phyloP scores from a whole-genome alignment of 257 asterid genomes.

The Jasminum sambac region DNA sequence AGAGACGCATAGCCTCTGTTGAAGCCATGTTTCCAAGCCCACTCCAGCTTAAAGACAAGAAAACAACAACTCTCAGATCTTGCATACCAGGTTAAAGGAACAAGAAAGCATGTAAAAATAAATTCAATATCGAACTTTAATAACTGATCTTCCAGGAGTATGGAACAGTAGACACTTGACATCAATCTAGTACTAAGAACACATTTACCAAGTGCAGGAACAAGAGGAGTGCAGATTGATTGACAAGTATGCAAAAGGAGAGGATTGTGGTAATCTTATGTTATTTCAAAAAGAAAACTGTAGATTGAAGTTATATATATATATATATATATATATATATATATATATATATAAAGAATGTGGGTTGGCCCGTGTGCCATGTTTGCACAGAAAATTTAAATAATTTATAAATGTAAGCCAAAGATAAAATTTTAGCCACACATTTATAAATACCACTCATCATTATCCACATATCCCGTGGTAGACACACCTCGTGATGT shows the following conservation, averaged over 20 bases:
- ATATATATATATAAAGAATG: too few species aligned
- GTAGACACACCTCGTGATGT: not conserved
- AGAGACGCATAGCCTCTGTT: slow-evolving; percentile 97
- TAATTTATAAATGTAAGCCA: not conserved
- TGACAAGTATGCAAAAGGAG: not conserved
- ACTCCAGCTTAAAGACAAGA: slow-evolving; percentile 67
- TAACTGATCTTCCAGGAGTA: not conserved
- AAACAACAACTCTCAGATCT: slow-evolving; percentile 21
- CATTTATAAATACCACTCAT: too few species aligned
- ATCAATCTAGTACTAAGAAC: not conserved
- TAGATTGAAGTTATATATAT: slow-evolving; percentile 1
- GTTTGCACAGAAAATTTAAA: not conserved
- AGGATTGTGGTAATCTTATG: not conserved
- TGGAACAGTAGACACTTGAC: not conserved
- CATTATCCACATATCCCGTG: too few species aligned
- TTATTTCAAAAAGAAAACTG: not conserved
- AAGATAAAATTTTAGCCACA: too few species aligned
- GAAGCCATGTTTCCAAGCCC: slow-evolving; percentile 88
- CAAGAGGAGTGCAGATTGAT: not conserved
- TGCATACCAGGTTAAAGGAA: not conserved
- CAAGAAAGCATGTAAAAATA: not conserved
- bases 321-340: too few species aligned
- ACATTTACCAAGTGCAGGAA: not conserved
- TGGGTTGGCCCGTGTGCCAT: not conserved
- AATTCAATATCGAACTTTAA: not conserved